Evolutionary conservation across 2,329 filamentous ascomycete genomes (phyloP).

Genomic region (Ophiostoma populinum): DNA sequence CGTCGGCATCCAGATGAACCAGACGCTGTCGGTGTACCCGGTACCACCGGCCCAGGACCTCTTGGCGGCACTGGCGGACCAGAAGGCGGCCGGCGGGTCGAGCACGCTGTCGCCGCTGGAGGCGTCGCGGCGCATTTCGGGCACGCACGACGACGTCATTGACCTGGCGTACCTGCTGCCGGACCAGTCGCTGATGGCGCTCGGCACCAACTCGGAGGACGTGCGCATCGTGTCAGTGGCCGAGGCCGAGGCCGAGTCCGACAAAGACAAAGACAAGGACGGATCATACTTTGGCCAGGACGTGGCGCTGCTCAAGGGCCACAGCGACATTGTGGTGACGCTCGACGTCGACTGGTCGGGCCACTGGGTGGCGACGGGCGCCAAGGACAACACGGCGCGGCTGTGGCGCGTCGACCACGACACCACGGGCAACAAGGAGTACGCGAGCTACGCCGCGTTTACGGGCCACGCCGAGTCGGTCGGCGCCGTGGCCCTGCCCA

Average conservation of each 20-base stretch:
- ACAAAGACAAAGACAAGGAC: constrained; percentile 8
- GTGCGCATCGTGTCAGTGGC: constrained; percentile 67
- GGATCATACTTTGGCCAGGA: constrained; percentile 73
- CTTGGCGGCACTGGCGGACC: constrained; percentile 10
- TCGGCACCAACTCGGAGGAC: constrained; percentile 92
- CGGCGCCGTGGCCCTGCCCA: constrained; percentile 73
- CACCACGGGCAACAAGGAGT: constrained; percentile 42
- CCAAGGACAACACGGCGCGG: constrained; percentile 89
- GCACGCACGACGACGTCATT: constrained; percentile 95
- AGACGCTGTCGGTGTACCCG: constrained; percentile 63
- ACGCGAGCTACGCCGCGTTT: constrained; percentile 34
- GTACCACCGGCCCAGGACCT: constrained; percentile 19
- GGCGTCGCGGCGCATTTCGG: constrained; percentile 66
- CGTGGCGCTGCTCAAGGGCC: constrained; percentile 68
- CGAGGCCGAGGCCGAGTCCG: constrained; percentile 13
- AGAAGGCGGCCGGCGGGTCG: background rate
- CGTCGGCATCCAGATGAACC: constrained; percentile 73
- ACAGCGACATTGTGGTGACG: constrained; percentile 90
- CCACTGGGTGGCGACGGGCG: constrained; percentile 86
- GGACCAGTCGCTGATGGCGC: constrained; percentile 64
- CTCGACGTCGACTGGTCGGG: constrained; percentile 94
- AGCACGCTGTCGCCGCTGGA: constrained; percentile 20
- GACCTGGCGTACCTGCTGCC: constrained; percentile 76
- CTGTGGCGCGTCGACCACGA: constrained; percentile 70
- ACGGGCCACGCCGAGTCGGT: constrained; percentile 89